Percentiles rank a stretch among this genome's conserved stretches.
Conservation (phyloP, 2,329 filamentous ascomycete species). For the Hypoxylon sp. region DNA sequence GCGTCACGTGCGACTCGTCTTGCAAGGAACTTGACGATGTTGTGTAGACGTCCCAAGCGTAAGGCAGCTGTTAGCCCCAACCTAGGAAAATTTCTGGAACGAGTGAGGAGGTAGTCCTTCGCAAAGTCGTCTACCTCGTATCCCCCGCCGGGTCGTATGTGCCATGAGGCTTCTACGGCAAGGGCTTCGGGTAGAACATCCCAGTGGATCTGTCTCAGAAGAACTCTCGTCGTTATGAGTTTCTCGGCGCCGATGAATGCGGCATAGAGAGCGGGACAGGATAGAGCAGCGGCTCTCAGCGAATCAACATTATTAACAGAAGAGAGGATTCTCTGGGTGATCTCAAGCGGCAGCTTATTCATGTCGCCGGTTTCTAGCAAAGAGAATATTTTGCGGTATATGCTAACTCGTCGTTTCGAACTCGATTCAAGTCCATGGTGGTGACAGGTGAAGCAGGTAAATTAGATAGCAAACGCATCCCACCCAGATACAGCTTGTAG, state of each 20-base stretch:
- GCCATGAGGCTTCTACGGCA: constrained; percentile 13
- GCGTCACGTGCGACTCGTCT: constrained; percentile 8
- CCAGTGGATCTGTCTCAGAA: constrained; percentile 27
- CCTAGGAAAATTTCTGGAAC: background rate
- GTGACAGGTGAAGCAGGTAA: background rate
- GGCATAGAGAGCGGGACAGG: constrained; percentile 24
- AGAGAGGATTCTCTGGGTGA: constrained; percentile 1
- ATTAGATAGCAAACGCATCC: no score
- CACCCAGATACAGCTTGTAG: background rate
- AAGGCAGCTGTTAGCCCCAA: constrained; percentile 30
- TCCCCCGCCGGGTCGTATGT: constrained; percentile 2
- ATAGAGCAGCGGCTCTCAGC: constrained; percentile 29
- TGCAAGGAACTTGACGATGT: constrained; percentile 27
- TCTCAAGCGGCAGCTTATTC: constrained; percentile 4
- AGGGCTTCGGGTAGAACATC: constrained; percentile 35
- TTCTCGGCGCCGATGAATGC: constrained; percentile 27
- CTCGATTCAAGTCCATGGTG: background rate
- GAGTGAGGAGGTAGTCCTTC: background rate
- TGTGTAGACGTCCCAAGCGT: constrained; percentile 19
- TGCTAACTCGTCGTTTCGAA: background rate
- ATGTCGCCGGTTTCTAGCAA: background rate
- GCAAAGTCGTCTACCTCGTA: background rate
- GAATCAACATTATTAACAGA: constrained; percentile 15
- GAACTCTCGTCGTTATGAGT: constrained; percentile 15
- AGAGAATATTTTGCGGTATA: background rate